Evolutionary conservation across 345 rosid species (phyloP).

Genomic region (Brassica juncea): DNA sequence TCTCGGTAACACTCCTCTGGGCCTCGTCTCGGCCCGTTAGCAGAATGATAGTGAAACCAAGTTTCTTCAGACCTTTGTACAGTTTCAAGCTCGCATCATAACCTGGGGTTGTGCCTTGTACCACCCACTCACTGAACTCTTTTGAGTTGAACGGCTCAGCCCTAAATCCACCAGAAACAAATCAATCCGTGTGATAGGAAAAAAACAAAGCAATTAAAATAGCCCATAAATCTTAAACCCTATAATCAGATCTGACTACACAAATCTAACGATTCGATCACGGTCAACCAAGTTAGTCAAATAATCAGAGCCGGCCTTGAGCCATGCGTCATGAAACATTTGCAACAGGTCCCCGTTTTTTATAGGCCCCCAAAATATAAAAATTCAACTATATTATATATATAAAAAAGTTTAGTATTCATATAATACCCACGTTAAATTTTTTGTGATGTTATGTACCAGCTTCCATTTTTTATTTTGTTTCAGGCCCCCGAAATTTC

Average conservation of each 20-base stretch:
- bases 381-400: no score
- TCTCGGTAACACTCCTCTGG: slow-evolving; percentile 55
- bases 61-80: slow-evolving; percentile 58
- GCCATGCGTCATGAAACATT: no score
- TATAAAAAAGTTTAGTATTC: no score
- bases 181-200: neutral
- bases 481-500: no score
- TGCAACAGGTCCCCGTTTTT: no score
- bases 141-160: slow-evolving; percentile 52
- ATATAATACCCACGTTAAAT: no score
- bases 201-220: neutral
- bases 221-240: neutral
- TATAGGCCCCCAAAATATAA: no score
- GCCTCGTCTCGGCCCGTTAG: slow-evolving; percentile 68
- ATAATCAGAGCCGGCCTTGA: no score
- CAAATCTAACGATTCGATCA: neutral
- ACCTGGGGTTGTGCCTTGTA: slow-evolving; percentile 59
- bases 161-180: slow-evolving; percentile 40
- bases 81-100: slow-evolving; percentile 60
- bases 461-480: no score
- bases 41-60: slow-evolving; percentile 62
- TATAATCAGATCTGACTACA: neutral
- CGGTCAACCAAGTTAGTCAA: slow-evolving; percentile 7
- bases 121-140: slow-evolving; percentile 59
- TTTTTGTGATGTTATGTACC: no score